These are phyloP conservation scores for Cyclospora cayetanensis DNA, from an alignment of 169 alveolate genomes.

Conservation along the genomic window DNA sequence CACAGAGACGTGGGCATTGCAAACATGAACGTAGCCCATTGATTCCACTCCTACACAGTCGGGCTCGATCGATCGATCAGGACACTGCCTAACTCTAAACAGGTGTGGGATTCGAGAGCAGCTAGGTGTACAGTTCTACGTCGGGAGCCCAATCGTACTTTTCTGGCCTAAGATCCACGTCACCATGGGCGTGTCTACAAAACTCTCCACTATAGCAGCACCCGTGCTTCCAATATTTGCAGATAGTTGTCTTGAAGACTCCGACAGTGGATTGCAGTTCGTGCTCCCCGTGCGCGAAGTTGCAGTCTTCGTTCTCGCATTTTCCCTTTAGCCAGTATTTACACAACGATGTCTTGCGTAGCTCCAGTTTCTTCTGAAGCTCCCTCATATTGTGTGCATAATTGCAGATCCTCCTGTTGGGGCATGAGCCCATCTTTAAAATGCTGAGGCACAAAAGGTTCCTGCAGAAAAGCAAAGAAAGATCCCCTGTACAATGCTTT, in stretches of 20 bases:
- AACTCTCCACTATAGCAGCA: slow-evolving; percentile 77
- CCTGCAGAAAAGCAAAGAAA: neutral
- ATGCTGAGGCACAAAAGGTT: slow-evolving; percentile 52
- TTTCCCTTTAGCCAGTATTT: slow-evolving; percentile 72
- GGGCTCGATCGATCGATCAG: neutral
- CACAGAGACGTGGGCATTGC: neutral
- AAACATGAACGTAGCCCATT: neutral
- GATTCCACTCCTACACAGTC: neutral
- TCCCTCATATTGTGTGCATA: slow-evolving; percentile 69
- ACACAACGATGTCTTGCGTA: slow-evolving; percentile 73
- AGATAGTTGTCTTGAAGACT: slow-evolving; percentile 79
- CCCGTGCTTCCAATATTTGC: slow-evolving; percentile 82
- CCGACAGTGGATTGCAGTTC: slow-evolving; percentile 81
- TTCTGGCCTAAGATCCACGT: slow-evolving; percentile 65
- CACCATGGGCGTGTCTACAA: slow-evolving; percentile 84
- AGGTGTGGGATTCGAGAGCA: neutral
- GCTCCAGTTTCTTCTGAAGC: slow-evolving; percentile 68
- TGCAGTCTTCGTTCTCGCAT: slow-evolving; percentile 76
- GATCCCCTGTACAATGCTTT: neutral
- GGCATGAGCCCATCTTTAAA: slow-evolving; percentile 48
- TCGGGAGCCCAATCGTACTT: neutral
- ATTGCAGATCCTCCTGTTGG: slow-evolving; percentile 54
- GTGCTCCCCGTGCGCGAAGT: slow-evolving; percentile 80
- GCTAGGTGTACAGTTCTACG: neutral
- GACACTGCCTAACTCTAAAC: neutral